These are phyloP conservation scores for Hyparrhenia diplandra DNA, from an alignment of 176 grass and related monocot genomes.

Conservation along the genomic window DNA sequence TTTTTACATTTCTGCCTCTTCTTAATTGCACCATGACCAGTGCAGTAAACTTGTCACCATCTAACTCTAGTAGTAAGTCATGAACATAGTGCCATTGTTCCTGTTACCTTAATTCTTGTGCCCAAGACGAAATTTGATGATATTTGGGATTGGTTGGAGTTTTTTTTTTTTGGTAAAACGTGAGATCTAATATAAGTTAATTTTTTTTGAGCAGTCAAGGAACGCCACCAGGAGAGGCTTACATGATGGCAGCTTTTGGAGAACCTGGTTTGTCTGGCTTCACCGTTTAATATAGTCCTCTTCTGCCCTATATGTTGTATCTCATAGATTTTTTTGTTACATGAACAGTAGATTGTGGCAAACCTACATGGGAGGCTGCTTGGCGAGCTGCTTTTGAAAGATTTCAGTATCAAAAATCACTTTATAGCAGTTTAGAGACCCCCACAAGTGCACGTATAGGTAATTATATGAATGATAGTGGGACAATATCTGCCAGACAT, in stretches of 20 bases:
- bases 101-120: background rate
- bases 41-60: background rate
- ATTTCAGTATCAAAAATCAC: conserved; percentile 68
- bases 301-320: background rate
- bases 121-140: background rate
- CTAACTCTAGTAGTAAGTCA: background rate
- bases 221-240: conserved; percentile 81
- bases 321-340: conserved; percentile 15
- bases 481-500: background rate
- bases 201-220: conserved; percentile 78
- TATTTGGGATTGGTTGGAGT: background rate
- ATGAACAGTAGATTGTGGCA: conserved; percentile 45
- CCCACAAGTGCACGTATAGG: conserved; percentile 57
- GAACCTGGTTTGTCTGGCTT: conserved; percentile 65
- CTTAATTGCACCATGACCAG: background rate
- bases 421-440: conserved; percentile 49
- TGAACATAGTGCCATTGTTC: background rate
- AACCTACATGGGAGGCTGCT: conserved; percentile 67
- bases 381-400: conserved; percentile 72
- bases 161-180: no score
- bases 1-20: background rate
- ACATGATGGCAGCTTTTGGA: conserved; percentile 93
- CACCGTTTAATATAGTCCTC: background rate
- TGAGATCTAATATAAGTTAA: conserved; percentile 2
- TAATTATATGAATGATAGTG: conserved; percentile 23